Evolutionary conservation across 1,139 yeast species (phyloP).

Genomic region (Pichia sp.): DNA sequence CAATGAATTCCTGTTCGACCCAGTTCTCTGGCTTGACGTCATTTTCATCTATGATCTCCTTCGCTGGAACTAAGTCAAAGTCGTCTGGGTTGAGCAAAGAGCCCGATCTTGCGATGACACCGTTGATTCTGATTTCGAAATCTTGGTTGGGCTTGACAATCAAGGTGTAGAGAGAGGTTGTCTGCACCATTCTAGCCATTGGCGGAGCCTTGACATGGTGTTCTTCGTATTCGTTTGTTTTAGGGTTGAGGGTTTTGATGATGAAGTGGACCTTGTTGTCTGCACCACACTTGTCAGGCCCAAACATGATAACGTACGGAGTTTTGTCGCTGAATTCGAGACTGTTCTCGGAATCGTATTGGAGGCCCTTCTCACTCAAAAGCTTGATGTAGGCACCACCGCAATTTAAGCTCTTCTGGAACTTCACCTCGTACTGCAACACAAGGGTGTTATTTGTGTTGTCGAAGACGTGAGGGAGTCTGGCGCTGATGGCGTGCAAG

Average conservation of each 20-base stretch:
- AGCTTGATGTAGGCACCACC: conserved; percentile 88
- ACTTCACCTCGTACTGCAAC: conserved; percentile 81
- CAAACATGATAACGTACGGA: conserved; percentile 86
- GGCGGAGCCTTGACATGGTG: conserved; percentile 68
- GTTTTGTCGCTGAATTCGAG: conserved; percentile 54
- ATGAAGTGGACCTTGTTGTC: conserved; percentile 78
- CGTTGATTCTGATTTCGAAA: conserved; percentile 79
- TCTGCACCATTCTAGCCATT: conserved; percentile 52
- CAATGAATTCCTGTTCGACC: conserved; percentile 65
- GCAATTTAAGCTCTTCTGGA: conserved; percentile 71
- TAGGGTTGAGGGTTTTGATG: conserved; percentile 53
- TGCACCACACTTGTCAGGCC: conserved; percentile 87
- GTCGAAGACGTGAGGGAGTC: conserved; percentile 51
- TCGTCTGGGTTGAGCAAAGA: conserved; percentile 49
- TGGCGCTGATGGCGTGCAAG: conserved; percentile 70
- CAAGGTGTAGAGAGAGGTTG: conserved; percentile 70
- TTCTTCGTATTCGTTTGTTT: conserved; percentile 57
- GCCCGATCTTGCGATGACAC: conserved; percentile 68
- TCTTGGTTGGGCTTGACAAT: conserved; percentile 59
- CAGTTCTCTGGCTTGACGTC: conserved; percentile 73
- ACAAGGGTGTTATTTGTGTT: conserved; percentile 63
- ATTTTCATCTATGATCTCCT: conserved; percentile 53
- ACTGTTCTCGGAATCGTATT: conserved; percentile 27
- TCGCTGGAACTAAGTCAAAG: conserved; percentile 59
- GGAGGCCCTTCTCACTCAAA: conserved; percentile 47